These are phyloP conservation scores for Obelidium mucronatum DNA, from an alignment of 192 early-diverging fungal species.

Conservation along the genomic window DNA sequence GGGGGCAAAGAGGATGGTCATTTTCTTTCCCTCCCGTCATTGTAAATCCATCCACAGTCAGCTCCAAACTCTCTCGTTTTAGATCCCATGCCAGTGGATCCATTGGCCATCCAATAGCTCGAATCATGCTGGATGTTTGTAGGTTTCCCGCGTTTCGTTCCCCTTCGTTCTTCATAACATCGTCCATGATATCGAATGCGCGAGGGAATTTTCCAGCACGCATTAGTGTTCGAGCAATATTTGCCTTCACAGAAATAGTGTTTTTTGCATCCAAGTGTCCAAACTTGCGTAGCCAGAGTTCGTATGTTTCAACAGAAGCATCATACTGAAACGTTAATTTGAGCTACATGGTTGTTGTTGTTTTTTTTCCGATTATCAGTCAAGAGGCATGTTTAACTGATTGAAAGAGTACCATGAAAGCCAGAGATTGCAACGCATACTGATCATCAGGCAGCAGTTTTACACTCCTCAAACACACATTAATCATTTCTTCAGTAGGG, in stretches of 20 bases:
- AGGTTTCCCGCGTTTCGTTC: background rate
- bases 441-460: background rate
- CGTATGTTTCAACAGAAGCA: background rate
- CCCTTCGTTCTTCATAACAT: background rate
- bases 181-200: background rate
- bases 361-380: too few relatives aligned
- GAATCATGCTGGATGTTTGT: background rate
- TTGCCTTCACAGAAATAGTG: background rate
- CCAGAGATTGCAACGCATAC: background rate
- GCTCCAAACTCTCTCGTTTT: background rate
- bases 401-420: too few relatives aligned
- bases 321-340: background rate
- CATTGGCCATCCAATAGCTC: constrained; percentile 13
- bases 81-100: constrained; percentile 14
- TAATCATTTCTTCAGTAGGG: background rate
- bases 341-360: too few relatives aligned
- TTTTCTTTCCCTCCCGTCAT: background rate
- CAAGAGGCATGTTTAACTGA: too few relatives aligned
- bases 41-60: background rate
- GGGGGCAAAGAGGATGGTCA: constrained; percentile 4
- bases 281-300: background rate
- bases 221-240: background rate
- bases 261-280: background rate
- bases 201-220: background rate
- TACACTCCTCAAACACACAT: background rate